Evolutionary conservation across 352 stramenopile genomes (phyloP).

Genomic region (Lagenidium sp.): DNA sequence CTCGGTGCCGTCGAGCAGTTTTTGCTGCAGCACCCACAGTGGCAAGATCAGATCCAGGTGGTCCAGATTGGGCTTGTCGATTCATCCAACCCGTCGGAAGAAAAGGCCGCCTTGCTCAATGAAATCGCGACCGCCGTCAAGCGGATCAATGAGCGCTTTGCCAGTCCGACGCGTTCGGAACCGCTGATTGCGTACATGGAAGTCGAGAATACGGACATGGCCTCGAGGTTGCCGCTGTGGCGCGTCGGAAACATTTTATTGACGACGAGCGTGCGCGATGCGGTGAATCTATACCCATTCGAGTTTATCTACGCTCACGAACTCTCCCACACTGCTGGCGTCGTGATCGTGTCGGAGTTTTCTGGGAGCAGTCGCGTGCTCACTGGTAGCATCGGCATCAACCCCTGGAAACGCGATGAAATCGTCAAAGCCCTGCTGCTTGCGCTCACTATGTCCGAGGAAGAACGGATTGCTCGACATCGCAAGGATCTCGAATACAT

Average conservation of each 20-base stretch:
- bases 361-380: slow-evolving; percentile 95
- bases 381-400: slow-evolving; percentile 94
- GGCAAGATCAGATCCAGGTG: slow-evolving; percentile 78
- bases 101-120: slow-evolving; percentile 48
- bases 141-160: slow-evolving; percentile 66
- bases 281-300: slow-evolving; percentile 80
- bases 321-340: slow-evolving; percentile 60
- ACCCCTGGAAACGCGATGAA: slow-evolving; percentile 95
- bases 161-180: slow-evolving; percentile 17
- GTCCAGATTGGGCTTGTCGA: slow-evolving; percentile 78
- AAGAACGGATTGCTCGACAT: slow-evolving; percentile 64
- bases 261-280: slow-evolving; percentile 71
- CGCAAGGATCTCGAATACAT: slow-evolving; percentile 90
- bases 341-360: slow-evolving; percentile 97
- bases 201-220: slow-evolving; percentile 77
- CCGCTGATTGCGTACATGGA: slow-evolving; percentile 63
- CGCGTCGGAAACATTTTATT: slow-evolving; percentile 61
- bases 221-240: slow-evolving; percentile 63
- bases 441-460: slow-evolving; percentile 60
- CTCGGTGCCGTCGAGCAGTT: slow-evolving; percentile 95
- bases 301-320: slow-evolving; percentile 84
- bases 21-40: slow-evolving; percentile 74
- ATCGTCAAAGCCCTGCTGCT: slow-evolving; percentile 65
- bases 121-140: slow-evolving; percentile 53
- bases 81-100: slow-evolving; percentile 56